These are phyloP conservation scores for Trichomonascaceae sp. DNA, from an alignment of 1,139 yeast genomes.

Conservation along the genomic window DNA sequence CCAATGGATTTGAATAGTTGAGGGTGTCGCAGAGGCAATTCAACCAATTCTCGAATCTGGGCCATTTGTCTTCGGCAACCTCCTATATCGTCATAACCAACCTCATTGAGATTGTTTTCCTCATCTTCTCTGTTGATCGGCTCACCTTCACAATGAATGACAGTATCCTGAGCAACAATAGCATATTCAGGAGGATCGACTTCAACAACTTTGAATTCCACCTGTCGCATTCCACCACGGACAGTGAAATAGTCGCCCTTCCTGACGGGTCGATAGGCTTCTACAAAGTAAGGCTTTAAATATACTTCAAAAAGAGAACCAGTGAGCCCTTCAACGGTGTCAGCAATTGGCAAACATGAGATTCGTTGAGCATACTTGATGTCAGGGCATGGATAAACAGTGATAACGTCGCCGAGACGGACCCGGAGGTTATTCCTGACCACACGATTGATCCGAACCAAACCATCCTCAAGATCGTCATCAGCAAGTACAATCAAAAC, in stretches of 20 bases:
- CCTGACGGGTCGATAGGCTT: constrained; percentile 97
- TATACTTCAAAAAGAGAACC: constrained; percentile 97
- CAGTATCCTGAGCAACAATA: constrained; percentile 96
- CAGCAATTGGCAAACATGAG: constrained; percentile 95
- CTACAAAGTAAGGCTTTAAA: constrained; percentile 96
- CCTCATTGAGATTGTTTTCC: constrained; percentile 91
- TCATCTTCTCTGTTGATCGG: constrained; percentile 99
- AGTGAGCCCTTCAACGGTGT: constrained; percentile 95
- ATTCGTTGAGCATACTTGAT: constrained; percentile 80
- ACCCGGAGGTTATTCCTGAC: constrained; percentile 93
- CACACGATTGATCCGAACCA: constrained; percentile 89
- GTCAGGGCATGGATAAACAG: constrained; percentile 95
- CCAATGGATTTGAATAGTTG: constrained; percentile 95
- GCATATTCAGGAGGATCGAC: constrained; percentile 97
- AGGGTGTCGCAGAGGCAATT: constrained; percentile 94
- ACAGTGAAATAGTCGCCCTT: constrained; percentile 96
- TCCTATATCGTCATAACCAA: constrained; percentile 98
- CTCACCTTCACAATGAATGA: constrained; percentile 98
- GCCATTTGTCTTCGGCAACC: constrained; percentile 99
- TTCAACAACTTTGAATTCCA: constrained; percentile 95
- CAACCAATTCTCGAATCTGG: constrained; percentile 94
- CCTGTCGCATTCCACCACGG: constrained; percentile 99
- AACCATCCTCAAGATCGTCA: constrained; percentile 95
- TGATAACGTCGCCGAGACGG: constrained; percentile 85
- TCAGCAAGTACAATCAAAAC: constrained; percentile 95